Evolutionary conservation across 495 filamentous ascomycete species (phyloP).

Genomic region (Neurospora sp.): DNA sequence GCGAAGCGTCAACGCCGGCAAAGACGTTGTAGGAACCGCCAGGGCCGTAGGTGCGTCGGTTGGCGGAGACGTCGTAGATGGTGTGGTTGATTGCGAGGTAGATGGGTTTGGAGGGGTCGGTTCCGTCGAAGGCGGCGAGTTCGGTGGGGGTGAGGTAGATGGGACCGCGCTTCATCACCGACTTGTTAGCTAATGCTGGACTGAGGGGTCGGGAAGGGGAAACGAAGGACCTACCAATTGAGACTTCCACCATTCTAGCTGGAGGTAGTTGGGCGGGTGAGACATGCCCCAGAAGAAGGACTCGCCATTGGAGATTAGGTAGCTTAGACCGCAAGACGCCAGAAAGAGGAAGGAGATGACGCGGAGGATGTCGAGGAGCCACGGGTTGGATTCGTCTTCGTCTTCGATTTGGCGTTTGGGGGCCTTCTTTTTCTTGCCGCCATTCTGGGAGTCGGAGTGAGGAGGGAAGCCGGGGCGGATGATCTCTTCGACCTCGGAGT

Average conservation of each 20-base stretch:
- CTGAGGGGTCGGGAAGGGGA: not conserved
- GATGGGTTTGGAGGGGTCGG: slow-evolving; percentile 62
- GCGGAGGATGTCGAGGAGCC: slow-evolving; percentile 62
- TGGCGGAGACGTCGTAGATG: slow-evolving; percentile 85
- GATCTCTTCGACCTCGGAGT: slow-evolving; percentile 1
- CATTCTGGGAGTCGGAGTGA: not conserved
- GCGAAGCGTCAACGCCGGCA: slow-evolving; percentile 73
- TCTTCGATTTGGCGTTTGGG: slow-evolving; percentile 21
- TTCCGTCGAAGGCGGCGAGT: slow-evolving; percentile 70
- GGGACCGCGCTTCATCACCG: slow-evolving; percentile 23
- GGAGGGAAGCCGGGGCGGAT: not conserved
- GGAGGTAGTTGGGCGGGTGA: slow-evolving; percentile 60
- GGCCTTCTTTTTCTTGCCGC: slow-evolving; percentile 9
- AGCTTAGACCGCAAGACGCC: slow-evolving; percentile 62
- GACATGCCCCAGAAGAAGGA: slow-evolving; percentile 43
- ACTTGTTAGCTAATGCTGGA: slow-evolving; percentile 2
- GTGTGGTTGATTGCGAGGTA: slow-evolving; percentile 88
- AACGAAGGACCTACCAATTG: slow-evolving; percentile 43
- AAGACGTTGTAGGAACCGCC: slow-evolving; percentile 86
- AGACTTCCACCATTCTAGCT: slow-evolving; percentile 48
- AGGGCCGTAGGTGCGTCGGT: slow-evolving; percentile 71
- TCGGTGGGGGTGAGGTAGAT: slow-evolving; percentile 59
- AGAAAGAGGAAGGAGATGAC: slow-evolving; percentile 59
- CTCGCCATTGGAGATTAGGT: slow-evolving; percentile 64
- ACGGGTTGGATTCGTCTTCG: slow-evolving; percentile 30